phyloP scores from a whole-genome alignment of 768 basidiomycete species.

The Psilocybe subaeruginosa region DNA sequence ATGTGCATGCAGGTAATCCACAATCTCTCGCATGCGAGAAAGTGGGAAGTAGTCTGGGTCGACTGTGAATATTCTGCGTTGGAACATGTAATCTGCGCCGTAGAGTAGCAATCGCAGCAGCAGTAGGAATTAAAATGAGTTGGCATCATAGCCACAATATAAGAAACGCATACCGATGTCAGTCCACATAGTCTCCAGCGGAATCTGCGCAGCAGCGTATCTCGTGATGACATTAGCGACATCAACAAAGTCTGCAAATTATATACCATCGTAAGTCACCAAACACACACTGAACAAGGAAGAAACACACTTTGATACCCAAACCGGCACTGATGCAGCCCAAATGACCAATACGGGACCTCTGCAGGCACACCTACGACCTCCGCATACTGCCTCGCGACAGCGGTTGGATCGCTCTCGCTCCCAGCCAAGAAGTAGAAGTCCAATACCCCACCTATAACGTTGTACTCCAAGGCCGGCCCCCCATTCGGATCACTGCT shows the following conservation, averaged over 20 bases:
- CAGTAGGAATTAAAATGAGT: not conserved
- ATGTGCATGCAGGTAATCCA: slow-evolving; percentile 60
- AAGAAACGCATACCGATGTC: slow-evolving; percentile 58
- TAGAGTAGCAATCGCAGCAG: not conserved
- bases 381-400: slow-evolving; percentile 71
- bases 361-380: slow-evolving; percentile 69
- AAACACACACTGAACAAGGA: not conserved
- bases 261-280: not conserved
- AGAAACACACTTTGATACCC: slow-evolving; percentile 57
- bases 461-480: slow-evolving; percentile 69
- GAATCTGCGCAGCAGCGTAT: slow-evolving; percentile 63
- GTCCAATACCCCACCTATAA: slow-evolving; percentile 77
- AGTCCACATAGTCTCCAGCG: slow-evolving; percentile 81
- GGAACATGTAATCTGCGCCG: slow-evolving; percentile 65
- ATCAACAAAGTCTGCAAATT: slow-evolving; percentile 54
- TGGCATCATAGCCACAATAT: not conserved
- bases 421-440: slow-evolving; percentile 81
- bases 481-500: slow-evolving; percentile 32
- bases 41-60: slow-evolving; percentile 73
- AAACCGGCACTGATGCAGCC: slow-evolving; percentile 74
- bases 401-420: slow-evolving; percentile 55
- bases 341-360: slow-evolving; percentile 77
- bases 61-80: slow-evolving; percentile 68
- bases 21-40: slow-evolving; percentile 64
- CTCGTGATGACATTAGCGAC: slow-evolving; percentile 64